phyloP scores from a whole-genome alignment of 805 yeast species.

The Candida sakaeoensis region DNA sequence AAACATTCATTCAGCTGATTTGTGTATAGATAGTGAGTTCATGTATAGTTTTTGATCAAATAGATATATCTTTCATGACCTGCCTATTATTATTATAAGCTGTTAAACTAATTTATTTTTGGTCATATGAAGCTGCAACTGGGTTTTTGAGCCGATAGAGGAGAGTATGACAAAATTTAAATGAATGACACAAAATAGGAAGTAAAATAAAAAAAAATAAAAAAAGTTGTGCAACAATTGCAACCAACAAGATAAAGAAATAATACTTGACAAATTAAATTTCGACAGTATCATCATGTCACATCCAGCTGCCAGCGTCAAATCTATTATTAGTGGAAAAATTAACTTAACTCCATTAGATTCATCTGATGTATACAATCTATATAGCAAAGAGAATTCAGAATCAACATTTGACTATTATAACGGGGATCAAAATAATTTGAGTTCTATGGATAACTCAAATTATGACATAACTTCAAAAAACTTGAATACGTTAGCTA shows the following conservation, averaged over 20 bases:
- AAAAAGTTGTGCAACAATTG: background rate
- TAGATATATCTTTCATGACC: too few relatives aligned
- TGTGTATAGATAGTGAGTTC: conserved; percentile 34
- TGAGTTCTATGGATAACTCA: conserved; percentile 5
- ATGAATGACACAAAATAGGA: background rate
- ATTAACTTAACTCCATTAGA: conserved; percentile 17
- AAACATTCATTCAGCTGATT: conserved; percentile 44
- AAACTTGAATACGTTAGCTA: conserved; percentile 15
- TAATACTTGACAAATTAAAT: too few relatives aligned
- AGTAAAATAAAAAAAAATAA: too few relatives aligned
- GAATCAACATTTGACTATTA: background rate
- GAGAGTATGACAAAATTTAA: background rate
- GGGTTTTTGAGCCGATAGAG: background rate
- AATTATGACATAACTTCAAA: conserved; percentile 16
- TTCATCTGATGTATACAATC: background rate
- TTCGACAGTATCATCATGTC: conserved; percentile 23
- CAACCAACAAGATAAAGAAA: conserved; percentile 1
- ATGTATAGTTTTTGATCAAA: conserved; percentile 8
- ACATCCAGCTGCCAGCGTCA: conserved; percentile 41
- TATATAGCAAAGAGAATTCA: background rate
- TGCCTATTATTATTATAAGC: too few relatives aligned
- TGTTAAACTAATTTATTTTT: too few relatives aligned
- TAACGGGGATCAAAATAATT: conserved; percentile 1
- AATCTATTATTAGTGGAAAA: conserved; percentile 35
- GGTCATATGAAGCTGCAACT: too few relatives aligned